These are phyloP conservation scores for Durusdinium trenchii DNA, from an alignment of 73 alveolate genomes.

Conservation along the genomic window DNA sequence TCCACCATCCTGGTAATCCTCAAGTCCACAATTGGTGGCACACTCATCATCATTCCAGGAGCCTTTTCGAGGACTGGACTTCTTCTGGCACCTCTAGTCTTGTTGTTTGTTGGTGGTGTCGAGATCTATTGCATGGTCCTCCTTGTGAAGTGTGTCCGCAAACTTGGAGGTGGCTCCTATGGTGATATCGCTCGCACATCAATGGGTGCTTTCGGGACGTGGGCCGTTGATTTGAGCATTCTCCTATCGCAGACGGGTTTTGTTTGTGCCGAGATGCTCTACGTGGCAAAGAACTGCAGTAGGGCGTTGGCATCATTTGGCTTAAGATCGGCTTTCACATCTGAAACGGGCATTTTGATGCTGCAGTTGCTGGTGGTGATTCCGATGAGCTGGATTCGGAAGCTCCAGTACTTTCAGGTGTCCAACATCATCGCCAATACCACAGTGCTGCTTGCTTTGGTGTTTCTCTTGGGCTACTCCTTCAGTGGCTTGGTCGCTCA, in stretches of 20 bases:
- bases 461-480: conserved; percentile 16
- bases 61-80: conserved; percentile 62
- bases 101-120: conserved; percentile 65
- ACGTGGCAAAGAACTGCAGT: conserved; percentile 58
- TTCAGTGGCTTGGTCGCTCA: conserved; percentile 10
- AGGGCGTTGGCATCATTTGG: conserved; percentile 15
- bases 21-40: conserved; percentile 90
- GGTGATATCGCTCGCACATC: conserved; percentile 67
- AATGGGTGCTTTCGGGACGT: conserved; percentile 57
- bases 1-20: conserved; percentile 75
- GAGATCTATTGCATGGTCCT: conserved; percentile 88
- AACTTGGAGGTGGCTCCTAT: conserved; percentile 72
- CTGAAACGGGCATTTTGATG: conserved; percentile 51
- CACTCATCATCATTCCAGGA: conserved; percentile 65
- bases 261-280: conserved; percentile 69
- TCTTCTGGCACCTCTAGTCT: conserved; percentile 59
- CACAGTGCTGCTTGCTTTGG: conserved; percentile 13
- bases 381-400: conserved; percentile 87
- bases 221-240: conserved; percentile 83
- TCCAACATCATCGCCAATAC: conserved; percentile 88
- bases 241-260: conserved; percentile 77
- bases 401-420: conserved; percentile 67
- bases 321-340: background rate
- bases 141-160: conserved; percentile 85
- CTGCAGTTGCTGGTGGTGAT: conserved; percentile 70